phyloP scores from a whole-genome alignment of 1,284 basidiomycete species.

The Apiotrichum akiyoshidainum region DNA sequence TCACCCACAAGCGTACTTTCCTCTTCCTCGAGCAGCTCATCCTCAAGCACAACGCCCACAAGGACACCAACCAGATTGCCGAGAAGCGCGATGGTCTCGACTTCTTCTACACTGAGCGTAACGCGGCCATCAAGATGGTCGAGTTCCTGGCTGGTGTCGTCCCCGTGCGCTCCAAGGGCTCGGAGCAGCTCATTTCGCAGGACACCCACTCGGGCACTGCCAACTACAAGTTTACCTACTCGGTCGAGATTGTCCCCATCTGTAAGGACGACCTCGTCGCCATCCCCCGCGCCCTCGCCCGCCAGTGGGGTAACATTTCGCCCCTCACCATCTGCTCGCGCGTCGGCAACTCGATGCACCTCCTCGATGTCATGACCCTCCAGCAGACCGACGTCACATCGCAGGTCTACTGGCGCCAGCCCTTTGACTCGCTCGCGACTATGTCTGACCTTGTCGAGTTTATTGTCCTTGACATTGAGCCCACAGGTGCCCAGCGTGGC shows the following conservation, averaged over 20 bases:
- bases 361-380: constrained; percentile 84
- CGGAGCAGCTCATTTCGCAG: constrained; percentile 86
- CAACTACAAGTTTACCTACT: constrained; percentile 97
- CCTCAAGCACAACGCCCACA: constrained; percentile 93
- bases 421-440: constrained; percentile 78
- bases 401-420: constrained; percentile 83
- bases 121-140: constrained; percentile 95
- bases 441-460: constrained; percentile 89
- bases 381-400: constrained; percentile 77
- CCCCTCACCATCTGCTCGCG: constrained; percentile 84
- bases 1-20: constrained; percentile 96
- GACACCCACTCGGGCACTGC: constrained; percentile 90
- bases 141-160: constrained; percentile 88
- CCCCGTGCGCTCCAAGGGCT: constrained; percentile 80
- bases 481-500: constrained; percentile 65
- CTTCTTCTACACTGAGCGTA: constrained; percentile 89
- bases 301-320: constrained; percentile 77
- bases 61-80: constrained; percentile 88
- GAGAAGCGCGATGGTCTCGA: constrained; percentile 94
- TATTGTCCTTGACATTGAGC: constrained; percentile 90
- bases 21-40: constrained; percentile 97
- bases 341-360: constrained; percentile 85
- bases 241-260: constrained; percentile 91
- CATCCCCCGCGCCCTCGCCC: constrained; percentile 77
- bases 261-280: constrained; percentile 98